These are phyloP conservation scores for Pyrrhoderma noxium DNA, from an alignment of 1,284 basidiomycete species.

Conservation along the genomic window DNA sequence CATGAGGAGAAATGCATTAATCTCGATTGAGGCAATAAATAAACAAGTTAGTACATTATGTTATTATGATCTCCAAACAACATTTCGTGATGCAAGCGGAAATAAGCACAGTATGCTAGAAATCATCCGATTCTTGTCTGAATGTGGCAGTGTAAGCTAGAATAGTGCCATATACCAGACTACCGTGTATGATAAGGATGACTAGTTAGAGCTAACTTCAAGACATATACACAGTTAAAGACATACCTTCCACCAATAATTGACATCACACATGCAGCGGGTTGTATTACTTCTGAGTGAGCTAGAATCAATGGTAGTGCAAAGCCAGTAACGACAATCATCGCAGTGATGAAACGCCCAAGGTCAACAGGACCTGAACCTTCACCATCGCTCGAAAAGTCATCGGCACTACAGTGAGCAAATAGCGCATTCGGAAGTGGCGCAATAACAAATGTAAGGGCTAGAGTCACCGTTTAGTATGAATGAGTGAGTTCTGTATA, in stretches of 20 bases:
- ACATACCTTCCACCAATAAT: slow-evolving; percentile 84
- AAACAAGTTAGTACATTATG: slow-evolving; percentile 8
- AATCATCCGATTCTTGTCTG: slow-evolving; percentile 43
- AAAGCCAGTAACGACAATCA: slow-evolving; percentile 88
- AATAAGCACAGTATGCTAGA: slow-evolving; percentile 5
- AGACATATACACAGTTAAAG: slow-evolving; percentile 1
- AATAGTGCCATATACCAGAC: slow-evolving; percentile 92
- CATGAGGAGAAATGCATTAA: too few relatives aligned
- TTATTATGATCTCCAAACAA: not conserved
- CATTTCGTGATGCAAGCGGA: not conserved
- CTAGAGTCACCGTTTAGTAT: slow-evolving; percentile 37
- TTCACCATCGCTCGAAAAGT: slow-evolving; percentile 65
- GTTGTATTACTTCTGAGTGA: slow-evolving; percentile 84
- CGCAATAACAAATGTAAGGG: slow-evolving; percentile 90
- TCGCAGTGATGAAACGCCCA: slow-evolving; percentile 89
- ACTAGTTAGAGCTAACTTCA: slow-evolving; percentile 11
- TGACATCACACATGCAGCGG: slow-evolving; percentile 88
- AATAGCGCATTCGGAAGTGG: slow-evolving; percentile 92
- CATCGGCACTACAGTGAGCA: slow-evolving; percentile 78
- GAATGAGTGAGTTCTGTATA: not conserved
- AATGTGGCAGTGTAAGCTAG: slow-evolving; percentile 82
- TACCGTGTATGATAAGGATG: slow-evolving; percentile 28
- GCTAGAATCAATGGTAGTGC: slow-evolving; percentile 89
- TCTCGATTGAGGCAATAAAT: slow-evolving; percentile 4
- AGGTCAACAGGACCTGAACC: slow-evolving; percentile 63